Conservation (phyloP, 148 eudicot genomes). For the Simmondsia chinensis region DNA sequence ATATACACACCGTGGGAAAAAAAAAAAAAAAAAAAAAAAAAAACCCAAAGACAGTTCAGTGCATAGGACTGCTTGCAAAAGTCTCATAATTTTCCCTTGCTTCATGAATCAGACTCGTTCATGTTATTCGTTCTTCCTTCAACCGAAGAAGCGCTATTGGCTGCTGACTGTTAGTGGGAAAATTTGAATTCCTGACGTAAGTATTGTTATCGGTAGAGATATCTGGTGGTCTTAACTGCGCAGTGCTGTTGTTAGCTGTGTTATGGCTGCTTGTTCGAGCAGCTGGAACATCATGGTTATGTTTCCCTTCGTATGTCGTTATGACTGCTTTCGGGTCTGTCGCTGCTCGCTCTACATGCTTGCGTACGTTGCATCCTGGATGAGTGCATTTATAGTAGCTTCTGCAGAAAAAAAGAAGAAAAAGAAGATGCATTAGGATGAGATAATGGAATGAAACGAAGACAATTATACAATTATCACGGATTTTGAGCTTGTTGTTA, state of each 20-base stretch:
- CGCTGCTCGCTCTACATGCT: conserved; percentile 83
- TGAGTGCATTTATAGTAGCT: conserved; percentile 86
- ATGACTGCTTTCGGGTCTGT: conserved; percentile 75
- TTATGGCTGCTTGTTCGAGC: conserved; percentile 75
- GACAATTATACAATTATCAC: too few species aligned
- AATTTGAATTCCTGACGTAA: conserved; percentile 17
- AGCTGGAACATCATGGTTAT: conserved; percentile 75
- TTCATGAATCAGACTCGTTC: conserved; percentile 13
- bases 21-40: conserved; percentile 12
- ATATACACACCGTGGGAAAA: too few species aligned
- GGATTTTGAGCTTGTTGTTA: too few species aligned
- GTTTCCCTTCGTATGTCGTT: conserved; percentile 89
- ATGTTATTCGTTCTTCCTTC: conserved; percentile 61
- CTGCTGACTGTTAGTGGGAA: conserved; percentile 33
- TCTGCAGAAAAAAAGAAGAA: conserved; percentile 29
- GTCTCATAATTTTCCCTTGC: conserved; percentile 10
- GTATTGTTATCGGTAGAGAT: conserved; percentile 19
- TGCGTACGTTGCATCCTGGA: conserved; percentile 78
- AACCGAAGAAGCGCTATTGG: conserved; percentile 40
- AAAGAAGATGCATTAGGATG: too few species aligned
- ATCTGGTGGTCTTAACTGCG: conserved; percentile 35
- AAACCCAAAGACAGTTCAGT: conserved; percentile 19
- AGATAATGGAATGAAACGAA: too few species aligned
- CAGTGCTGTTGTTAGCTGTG: conserved; percentile 25
- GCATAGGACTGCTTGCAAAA: too few species aligned